Evolutionary conservation across 164 flowering plant species (phyloP).

Genomic region (Tetracentron sinense): DNA sequence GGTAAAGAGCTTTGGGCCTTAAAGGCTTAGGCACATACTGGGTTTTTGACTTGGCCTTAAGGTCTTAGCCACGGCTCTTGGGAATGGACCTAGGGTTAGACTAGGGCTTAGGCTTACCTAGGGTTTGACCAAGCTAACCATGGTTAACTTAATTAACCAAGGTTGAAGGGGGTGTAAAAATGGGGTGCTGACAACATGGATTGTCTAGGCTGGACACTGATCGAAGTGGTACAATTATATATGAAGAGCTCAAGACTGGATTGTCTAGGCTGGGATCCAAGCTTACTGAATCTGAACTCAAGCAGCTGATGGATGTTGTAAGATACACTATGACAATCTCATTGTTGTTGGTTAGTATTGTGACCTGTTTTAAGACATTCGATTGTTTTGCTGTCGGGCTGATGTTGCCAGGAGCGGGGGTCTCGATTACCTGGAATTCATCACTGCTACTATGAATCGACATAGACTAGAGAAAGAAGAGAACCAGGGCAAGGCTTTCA

Average conservation of each 20-base stretch:
- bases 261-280: conserved; percentile 78
- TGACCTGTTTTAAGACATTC: background rate
- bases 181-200: too few species aligned
- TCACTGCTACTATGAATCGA: conserved; percentile 89
- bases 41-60: too few species aligned
- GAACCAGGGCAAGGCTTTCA: conserved; percentile 64
- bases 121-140: too few species aligned
- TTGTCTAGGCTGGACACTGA: conserved; percentile 98
- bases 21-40: too few species aligned
- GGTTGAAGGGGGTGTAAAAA: too few species aligned
- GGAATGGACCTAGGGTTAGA: too few species aligned
- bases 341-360: background rate
- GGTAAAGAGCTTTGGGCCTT: too few species aligned
- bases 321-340: conserved; percentile 18
- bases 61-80: too few species aligned
- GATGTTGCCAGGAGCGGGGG: conserved; percentile 81
- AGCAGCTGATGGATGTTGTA: conserved; percentile 91
- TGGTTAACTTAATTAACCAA: too few species aligned
- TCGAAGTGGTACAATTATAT: conserved; percentile 75
- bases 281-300: conserved; percentile 64
- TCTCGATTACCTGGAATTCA: conserved; percentile 80
- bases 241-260: conserved; percentile 76
- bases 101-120: too few species aligned
- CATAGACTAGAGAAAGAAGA: conserved; percentile 84
- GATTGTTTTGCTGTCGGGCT: conserved; percentile 42